A percentile compares a stretch with the other conserved stretches of the same genome.
phyloP scores from a whole-genome alignment of 2,329 filamentous ascomycete genomes.

The Microcyclosporella mali region DNA sequence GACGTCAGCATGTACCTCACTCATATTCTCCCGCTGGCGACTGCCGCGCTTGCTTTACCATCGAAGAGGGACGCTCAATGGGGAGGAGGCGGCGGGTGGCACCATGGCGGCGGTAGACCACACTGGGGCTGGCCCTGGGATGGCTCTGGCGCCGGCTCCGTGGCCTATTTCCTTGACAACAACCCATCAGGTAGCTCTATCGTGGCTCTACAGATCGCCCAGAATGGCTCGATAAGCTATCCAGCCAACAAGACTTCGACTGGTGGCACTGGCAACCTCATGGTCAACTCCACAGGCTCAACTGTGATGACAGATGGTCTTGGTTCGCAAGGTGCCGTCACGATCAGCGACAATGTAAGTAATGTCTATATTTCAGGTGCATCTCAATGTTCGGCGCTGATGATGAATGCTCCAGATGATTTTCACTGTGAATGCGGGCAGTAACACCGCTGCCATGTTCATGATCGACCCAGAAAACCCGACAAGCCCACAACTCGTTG shows the following conservation, averaged over 20 bases:
- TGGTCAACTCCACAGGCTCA: background rate
- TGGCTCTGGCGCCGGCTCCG: background rate
- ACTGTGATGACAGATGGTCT: background rate
- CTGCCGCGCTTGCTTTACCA: too few species aligned
- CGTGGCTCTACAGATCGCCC: background rate
- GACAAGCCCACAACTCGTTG: constrained; percentile 5
- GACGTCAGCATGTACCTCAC: too few species aligned
- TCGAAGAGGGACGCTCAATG: too few species aligned
- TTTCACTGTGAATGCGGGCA: constrained; percentile 15
- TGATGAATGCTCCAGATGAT: constrained; percentile 4
- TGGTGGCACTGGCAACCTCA: background rate
- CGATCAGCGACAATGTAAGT: constrained; percentile 1
- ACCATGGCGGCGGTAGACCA: too few species aligned
- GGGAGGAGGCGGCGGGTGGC: too few species aligned
- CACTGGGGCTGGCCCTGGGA: too few species aligned
- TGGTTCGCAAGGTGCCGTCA: background rate
- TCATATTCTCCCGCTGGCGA: too few species aligned
- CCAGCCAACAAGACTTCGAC: background rate
- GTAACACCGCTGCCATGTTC: constrained; percentile 13
- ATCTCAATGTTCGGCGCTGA: background rate
- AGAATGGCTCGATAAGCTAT: background rate
- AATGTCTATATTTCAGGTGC: background rate
- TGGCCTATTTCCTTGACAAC: constrained; percentile 1
- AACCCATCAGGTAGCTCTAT: background rate
- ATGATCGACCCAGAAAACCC: constrained; percentile 12